Base-by-base conservation (phyloP, 805 yeast species). In the Candida nemodendra region DNA sequence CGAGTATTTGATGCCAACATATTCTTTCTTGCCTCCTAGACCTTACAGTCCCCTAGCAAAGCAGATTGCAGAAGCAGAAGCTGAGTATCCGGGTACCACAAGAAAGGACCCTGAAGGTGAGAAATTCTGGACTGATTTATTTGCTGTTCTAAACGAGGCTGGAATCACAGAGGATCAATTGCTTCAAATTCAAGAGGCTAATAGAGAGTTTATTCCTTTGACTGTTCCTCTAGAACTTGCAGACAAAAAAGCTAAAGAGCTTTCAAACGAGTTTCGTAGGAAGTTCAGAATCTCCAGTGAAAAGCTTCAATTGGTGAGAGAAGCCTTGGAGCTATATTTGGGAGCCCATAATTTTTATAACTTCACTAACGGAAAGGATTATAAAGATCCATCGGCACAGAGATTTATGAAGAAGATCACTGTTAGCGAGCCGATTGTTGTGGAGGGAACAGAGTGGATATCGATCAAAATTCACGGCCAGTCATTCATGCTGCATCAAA, bases 401-500 rank as follows among this genome's bases (percentile, higher is more conserved):
- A 72, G 99, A 53, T 85, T 68, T 59, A 90, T 93, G 88, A 85
- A 85, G 54, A 66, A 76, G 14, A 72, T 91, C 33, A 71, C 75
- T 1, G 95, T 88, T 0, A 76, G 89, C 13, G 95, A 86, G 2
- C 98, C 98, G 2, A 86, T 88, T 61, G 82, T 88, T 35, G 90
- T 91, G 49, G 86, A 90, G 56, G 89, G 86, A 32, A 89, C 96
- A 5, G 98, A 93, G 59, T 93, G 99, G 99, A 75, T 87, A 2
- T 86, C 96, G 2, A 83, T 93, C 55, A 90, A 91, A 67, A 87
- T 93, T 49, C 99, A 93, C 61, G 99, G 99, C 6, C 99, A 93
- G 66, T 87, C 96, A 3, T 93, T 93, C 64, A 93, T 93, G 98
- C 72, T 93, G 47, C 98, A 91, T 65, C 99, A 91, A 71, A 93